Evolutionary conservation across 768 basidiomycete species (phyloP).

Genomic region (Imleria badia): DNA sequence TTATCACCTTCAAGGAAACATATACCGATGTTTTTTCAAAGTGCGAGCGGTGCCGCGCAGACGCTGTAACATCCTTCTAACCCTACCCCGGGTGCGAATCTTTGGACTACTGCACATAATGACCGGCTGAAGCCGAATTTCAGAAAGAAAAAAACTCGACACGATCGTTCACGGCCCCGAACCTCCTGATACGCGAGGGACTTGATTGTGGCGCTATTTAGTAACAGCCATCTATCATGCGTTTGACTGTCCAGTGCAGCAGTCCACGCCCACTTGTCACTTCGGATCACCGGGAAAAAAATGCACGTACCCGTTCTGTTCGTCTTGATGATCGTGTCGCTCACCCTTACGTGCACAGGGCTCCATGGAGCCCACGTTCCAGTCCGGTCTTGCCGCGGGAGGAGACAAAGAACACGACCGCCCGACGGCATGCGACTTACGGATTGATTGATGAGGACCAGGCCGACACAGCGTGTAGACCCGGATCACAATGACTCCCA

Average conservation of each 20-base stretch:
- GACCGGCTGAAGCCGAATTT: background rate
- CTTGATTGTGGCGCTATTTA: slow-evolving; percentile 15
- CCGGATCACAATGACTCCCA: background rate
- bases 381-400: background rate
- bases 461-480: background rate
- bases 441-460: background rate
- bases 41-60: background rate
- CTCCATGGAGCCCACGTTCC: background rate
- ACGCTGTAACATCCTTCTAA: background rate
- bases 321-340: background rate
- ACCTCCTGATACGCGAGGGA: background rate
- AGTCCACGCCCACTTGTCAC: background rate
- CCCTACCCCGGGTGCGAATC: background rate
- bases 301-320: slow-evolving; percentile 4
- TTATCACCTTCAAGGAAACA: background rate
- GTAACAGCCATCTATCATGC: slow-evolving; percentile 5
- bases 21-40: background rate
- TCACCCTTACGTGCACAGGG: slow-evolving; percentile 13
- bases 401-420: background rate
- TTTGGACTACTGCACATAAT: background rate
- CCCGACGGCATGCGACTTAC: background rate
- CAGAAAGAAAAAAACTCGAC: background rate
- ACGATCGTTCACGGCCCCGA: no score
- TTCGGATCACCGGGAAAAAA: slow-evolving; percentile 13
- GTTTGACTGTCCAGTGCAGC: background rate